A percentile compares a stretch with the other conserved stretches of the same genome.
phyloP scores from a whole-genome alignment of 164 flowering plant species.

The Litsea cubeba region DNA sequence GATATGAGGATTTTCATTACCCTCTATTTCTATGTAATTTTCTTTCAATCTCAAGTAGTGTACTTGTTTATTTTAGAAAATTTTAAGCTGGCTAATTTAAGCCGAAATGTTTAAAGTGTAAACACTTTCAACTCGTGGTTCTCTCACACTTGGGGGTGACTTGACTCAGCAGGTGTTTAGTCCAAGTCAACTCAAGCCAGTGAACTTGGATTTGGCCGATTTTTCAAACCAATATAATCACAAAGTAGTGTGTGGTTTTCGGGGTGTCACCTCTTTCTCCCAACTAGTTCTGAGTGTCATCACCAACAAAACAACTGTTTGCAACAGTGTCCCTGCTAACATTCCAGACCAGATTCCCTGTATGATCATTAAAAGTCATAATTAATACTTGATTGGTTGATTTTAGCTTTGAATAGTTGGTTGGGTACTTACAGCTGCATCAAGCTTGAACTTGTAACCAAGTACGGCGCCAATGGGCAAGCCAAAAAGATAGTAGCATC shows the following conservation, averaged over 20 bases:
- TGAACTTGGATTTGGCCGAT: too few relatives aligned
- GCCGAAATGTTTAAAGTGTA: too few relatives aligned
- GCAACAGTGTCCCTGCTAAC: slow-evolving; percentile 35
- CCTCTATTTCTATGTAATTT: too few relatives aligned
- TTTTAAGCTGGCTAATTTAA: too few relatives aligned
- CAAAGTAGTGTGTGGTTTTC: background rate
- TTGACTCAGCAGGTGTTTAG: too few relatives aligned
- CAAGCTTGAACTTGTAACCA: slow-evolving; percentile 35
- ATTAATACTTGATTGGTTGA: background rate
- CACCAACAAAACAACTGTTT: slow-evolving; percentile 29
- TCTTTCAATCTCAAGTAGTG: too few relatives aligned
- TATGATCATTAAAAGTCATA: background rate
- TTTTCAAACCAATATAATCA: too few relatives aligned
- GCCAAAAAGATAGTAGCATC: slow-evolving; percentile 50
- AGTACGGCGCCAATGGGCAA: slow-evolving; percentile 45
- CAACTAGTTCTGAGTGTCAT: slow-evolving; percentile 35
- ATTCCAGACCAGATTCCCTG: slow-evolving; percentile 50
- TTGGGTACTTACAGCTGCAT: slow-evolving; percentile 19
- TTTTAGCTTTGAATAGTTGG: background rate
- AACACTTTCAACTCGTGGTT: too few relatives aligned
- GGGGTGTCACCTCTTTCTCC: slow-evolving; percentile 35
- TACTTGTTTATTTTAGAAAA: too few relatives aligned
- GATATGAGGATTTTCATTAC: too few relatives aligned
- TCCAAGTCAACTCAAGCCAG: too few relatives aligned
- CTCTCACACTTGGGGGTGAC: too few relatives aligned